phyloP scores from a whole-genome alignment of 768 basidiomycete species.

The Pulveroboletus sp. region DNA sequence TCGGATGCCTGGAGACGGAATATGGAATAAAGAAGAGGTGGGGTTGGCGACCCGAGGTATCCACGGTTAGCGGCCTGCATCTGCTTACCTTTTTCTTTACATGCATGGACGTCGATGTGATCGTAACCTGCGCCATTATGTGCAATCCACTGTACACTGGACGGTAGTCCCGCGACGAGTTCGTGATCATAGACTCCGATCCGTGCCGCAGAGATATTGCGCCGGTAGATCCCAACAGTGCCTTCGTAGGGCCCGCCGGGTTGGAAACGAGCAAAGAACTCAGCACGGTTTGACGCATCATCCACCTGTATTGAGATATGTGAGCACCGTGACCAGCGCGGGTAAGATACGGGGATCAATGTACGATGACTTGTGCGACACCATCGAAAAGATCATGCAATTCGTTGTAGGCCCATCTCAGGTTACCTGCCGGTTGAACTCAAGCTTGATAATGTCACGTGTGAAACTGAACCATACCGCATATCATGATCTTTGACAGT shows the following conservation, averaged over 20 bases:
- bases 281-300: slow-evolving; percentile 40
- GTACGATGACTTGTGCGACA: slow-evolving; percentile 73
- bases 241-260: slow-evolving; percentile 47
- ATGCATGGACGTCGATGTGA: slow-evolving; percentile 70
- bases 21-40: not conserved
- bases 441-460: not conserved
- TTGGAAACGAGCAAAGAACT: slow-evolving; percentile 44
- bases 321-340: not conserved
- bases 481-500: slow-evolving; percentile 28
- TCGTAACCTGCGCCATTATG: slow-evolving; percentile 92
- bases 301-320: slow-evolving; percentile 26
- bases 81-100: slow-evolving; percentile 67
- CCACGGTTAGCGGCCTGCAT: no score
- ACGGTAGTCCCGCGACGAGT: slow-evolving; percentile 57
- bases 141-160: slow-evolving; percentile 74
- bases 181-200: slow-evolving; percentile 51
- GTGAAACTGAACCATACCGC: slow-evolving; percentile 17
- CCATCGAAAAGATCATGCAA: slow-evolving; percentile 56
- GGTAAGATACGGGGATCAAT: slow-evolving; percentile 28
- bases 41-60: no score
- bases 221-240: slow-evolving; percentile 49
- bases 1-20: slow-evolving; percentile 44
- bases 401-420: slow-evolving; percentile 79
- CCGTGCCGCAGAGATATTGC: slow-evolving; percentile 40
- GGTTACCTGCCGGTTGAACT: slow-evolving; percentile 41